phyloP scores from a whole-genome alignment of 2,329 filamentous ascomycete genomes.

The Alternaria ethzedia region DNA sequence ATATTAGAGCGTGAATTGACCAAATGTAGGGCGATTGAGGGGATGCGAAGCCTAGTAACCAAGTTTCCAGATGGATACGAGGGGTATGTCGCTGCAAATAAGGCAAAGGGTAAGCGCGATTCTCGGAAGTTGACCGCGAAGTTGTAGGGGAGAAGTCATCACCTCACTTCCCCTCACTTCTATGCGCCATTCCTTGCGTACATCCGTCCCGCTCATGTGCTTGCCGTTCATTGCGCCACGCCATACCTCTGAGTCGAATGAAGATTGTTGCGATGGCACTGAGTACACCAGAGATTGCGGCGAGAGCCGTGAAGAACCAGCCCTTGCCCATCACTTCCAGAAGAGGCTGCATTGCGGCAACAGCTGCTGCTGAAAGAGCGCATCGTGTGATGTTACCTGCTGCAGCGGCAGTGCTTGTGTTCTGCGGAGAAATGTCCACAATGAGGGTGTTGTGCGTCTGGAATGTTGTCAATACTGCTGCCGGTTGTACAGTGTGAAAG shows the following conservation, averaged over 20 bases:
- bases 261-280: background rate
- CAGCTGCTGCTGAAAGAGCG: background rate
- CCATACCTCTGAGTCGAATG: background rate
- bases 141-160: background rate
- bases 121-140: too few relatives aligned
- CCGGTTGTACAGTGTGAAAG: accelerated
- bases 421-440: background rate
- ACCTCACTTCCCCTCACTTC: background rate
- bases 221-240: background rate
- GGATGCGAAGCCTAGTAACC: too few relatives aligned
- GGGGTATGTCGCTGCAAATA: too few relatives aligned
- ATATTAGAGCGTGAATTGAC: too few relatives aligned
- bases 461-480: background rate
- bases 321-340: background rate
- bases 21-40: too few relatives aligned
- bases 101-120: too few relatives aligned
- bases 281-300: background rate
- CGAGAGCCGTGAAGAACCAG: background rate
- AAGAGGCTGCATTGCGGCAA: background rate
- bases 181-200: background rate
- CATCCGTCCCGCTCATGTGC: background rate
- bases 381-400: background rate
- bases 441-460: background rate
- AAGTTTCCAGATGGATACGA: too few relatives aligned
- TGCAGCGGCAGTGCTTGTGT: background rate